Conservation (phyloP, 2,329 filamentous ascomycete species). For the Ophioceras dolichostomum region DNA sequence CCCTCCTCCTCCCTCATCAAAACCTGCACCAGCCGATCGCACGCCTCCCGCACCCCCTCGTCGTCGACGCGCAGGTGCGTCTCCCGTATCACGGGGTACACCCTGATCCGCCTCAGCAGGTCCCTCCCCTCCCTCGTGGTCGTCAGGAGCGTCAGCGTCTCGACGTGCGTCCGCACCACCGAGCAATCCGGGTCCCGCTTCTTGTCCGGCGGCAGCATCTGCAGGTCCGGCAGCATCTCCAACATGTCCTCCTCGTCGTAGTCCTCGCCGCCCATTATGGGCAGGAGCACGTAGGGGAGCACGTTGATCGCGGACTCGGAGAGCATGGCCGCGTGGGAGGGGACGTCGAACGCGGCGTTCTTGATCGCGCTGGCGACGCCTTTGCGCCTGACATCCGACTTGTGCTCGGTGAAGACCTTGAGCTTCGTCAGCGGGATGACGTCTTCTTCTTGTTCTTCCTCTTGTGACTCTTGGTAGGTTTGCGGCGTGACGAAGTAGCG, state of each 20-base stretch:
- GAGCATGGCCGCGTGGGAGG: conserved; percentile 59
- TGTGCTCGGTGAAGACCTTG: conserved; percentile 87
- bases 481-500: conserved; percentile 64
- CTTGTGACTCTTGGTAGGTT: too few species aligned
- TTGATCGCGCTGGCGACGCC: conserved; percentile 97
- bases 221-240: conserved; percentile 79
- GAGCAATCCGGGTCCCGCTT: conserved; percentile 62
- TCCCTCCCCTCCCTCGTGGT: conserved; percentile 68
- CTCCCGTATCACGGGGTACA: conserved; percentile 84
- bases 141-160: conserved; percentile 74
- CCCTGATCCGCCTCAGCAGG: conserved; percentile 59
- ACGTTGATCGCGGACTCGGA: conserved; percentile 64
- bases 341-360: conserved; percentile 76
- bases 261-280: conserved; percentile 78
- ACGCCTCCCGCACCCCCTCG: conserved; percentile 71
- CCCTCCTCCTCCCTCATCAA: conserved; percentile 67
- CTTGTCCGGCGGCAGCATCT: conserved; percentile 84
- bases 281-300: conserved; percentile 77
- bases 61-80: conserved; percentile 68
- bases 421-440: conserved; percentile 88
- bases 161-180: conserved; percentile 78
- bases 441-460: too few species aligned
- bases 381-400: conserved; percentile 59
- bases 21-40: conserved; percentile 82
- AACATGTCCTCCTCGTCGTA: conserved; percentile 78